A percentile compares a stretch with the other conserved stretches of the same genome.
Conservation (phyloP, 257 asterid species). For the Scutellaria barbata region DNA sequence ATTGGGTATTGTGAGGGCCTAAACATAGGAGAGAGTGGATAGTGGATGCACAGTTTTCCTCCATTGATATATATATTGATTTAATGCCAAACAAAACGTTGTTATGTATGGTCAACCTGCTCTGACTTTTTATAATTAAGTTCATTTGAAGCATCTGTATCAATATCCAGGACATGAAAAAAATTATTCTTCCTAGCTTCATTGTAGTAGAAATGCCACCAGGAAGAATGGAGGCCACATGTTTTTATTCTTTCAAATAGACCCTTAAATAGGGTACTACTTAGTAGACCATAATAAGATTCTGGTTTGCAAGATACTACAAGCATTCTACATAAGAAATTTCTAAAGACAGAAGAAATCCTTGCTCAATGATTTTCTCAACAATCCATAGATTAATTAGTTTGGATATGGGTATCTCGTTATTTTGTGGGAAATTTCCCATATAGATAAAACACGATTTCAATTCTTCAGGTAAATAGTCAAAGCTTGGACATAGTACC, state of each 20-base stretch:
- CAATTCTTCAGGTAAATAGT: neutral
- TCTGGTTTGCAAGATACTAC: no score
- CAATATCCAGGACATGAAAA: neutral
- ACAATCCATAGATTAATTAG: neutral
- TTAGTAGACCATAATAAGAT: neutral
- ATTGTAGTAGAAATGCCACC: neutral
- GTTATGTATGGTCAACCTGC: neutral
- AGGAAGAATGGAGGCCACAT: constrained; percentile 12
- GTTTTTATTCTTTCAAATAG: neutral
- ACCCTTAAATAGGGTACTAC: neutral
- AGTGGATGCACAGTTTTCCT: neutral
- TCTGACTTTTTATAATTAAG: neutral
- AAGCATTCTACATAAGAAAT: neutral
- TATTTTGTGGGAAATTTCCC: neutral
- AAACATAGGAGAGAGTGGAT: neutral
- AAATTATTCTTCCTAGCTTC: neutral
- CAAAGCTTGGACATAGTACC: constrained; percentile 3
- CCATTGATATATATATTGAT: neutral
- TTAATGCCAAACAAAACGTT: neutral
- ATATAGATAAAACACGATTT: neutral
- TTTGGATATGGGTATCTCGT: neutral
- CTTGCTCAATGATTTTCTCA: neutral
- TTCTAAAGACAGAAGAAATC: neutral
- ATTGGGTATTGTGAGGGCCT: neutral
- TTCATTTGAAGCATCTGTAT: neutral